Conservation (phyloP, 352 stramenopile species). For the Phytophthora colocasiae region DNA sequence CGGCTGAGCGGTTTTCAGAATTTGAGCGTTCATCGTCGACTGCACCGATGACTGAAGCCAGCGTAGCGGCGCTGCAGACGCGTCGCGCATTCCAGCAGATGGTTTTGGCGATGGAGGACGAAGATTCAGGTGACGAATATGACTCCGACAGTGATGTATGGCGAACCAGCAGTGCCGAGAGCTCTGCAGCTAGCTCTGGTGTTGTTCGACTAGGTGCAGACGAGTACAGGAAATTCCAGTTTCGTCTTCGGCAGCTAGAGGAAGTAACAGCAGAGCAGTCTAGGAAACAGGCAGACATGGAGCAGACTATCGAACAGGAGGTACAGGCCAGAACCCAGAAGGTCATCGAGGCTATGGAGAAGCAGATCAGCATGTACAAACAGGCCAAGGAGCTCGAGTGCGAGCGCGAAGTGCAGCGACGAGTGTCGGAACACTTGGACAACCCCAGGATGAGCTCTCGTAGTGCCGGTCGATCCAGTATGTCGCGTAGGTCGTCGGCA, state of each 20-base stretch:
- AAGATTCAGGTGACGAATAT: constrained; percentile 67
- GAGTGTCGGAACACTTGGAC: constrained; percentile 61
- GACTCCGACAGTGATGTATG: constrained; percentile 60
- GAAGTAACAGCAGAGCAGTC: constrained; percentile 77
- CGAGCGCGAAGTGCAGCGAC: constrained; percentile 80
- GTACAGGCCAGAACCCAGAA: constrained; percentile 70
- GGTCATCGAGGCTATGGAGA: constrained; percentile 79
- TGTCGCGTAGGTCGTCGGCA: constrained; percentile 22
- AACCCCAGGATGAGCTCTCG: constrained; percentile 25
- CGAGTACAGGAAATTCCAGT: constrained; percentile 88
- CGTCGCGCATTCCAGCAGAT: constrained; percentile 86
- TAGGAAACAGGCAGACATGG: constrained; percentile 73
- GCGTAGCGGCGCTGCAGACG: constrained; percentile 76
- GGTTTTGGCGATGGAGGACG: constrained; percentile 83
- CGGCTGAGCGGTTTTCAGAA: constrained; percentile 15
- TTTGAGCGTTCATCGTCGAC: constrained; percentile 8
- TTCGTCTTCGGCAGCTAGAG: constrained; percentile 79
- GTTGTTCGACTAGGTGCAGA: constrained; percentile 69
- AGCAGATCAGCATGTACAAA: constrained; percentile 89
- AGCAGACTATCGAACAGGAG: constrained; percentile 82
- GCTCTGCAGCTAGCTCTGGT: constrained; percentile 32
- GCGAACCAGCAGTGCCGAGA: constrained; percentile 25
- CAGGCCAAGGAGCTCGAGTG: constrained; percentile 83
- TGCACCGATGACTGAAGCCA: constrained; percentile 64
- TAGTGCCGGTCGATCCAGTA: constrained; percentile 26